phyloP scores from a whole-genome alignment of 2,329 filamentous ascomycete genomes.

The Xylaria sp. region DNA sequence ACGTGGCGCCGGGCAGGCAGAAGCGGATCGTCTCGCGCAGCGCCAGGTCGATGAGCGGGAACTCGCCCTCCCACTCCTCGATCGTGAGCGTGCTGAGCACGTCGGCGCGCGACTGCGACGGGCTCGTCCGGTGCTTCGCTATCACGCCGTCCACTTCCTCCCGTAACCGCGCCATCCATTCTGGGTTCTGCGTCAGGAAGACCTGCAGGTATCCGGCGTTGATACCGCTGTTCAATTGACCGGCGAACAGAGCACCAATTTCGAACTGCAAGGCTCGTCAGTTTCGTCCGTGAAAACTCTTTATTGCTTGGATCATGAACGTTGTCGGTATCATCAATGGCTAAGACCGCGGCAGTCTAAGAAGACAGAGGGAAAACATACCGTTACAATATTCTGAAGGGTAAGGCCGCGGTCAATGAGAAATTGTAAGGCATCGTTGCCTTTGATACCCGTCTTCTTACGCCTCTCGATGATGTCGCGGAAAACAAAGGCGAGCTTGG shows the following conservation, averaged over 20 bases:
- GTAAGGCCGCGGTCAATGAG: conserved; percentile 63
- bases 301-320: not conserved
- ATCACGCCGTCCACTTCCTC: conserved; percentile 60
- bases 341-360: not conserved
- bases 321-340: not conserved
- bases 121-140: conserved; percentile 52
- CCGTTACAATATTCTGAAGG: conserved; percentile 55
- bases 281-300: conserved; percentile 1
- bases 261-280: conserved; percentile 54
- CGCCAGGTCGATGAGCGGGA: conserved; percentile 62
- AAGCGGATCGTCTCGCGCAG: conserved; percentile 65
- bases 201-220: conserved; percentile 64
- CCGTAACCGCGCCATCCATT: conserved; percentile 58
- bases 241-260: conserved; percentile 64
- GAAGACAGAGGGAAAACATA: conserved; percentile 41
- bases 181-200: conserved; percentile 58
- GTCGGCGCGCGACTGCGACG: conserved; percentile 49
- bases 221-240: conserved; percentile 66
- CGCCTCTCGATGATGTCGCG: conserved; percentile 59
- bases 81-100: conserved; percentile 57
- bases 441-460: conserved; percentile 53
- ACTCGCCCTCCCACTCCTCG: conserved; percentile 65
- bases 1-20: conserved; percentile 57
- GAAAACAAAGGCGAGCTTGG: conserved; percentile 60
- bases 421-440: conserved; percentile 63